phyloP scores from a whole-genome alignment of 768 basidiomycete genomes.

The Boletales sp. region DNA sequence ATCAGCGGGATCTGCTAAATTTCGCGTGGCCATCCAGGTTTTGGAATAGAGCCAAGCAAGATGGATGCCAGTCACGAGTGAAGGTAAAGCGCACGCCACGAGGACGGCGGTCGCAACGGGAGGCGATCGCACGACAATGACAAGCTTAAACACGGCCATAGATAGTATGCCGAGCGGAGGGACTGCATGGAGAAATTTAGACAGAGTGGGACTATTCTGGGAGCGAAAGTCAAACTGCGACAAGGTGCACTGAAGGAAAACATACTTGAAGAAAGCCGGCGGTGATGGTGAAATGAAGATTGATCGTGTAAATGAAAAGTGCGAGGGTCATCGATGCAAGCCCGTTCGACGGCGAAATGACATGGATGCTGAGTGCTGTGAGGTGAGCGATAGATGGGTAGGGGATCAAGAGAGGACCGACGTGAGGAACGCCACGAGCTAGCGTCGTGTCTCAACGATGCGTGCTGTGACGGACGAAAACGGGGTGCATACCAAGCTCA shows the following conservation, averaged over 20 bases:
- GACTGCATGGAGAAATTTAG: constrained; percentile 20
- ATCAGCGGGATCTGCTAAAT: neutral
- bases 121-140: constrained; percentile 20
- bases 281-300: constrained; percentile 20
- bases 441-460: constrained; percentile 1
- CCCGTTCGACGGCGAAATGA: constrained; percentile 14
- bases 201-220: constrained; percentile 14
- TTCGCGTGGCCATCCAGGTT: constrained; percentile 4
- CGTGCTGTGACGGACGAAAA: neutral
- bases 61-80: constrained; percentile 10
- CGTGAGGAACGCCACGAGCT: constrained; percentile 29
- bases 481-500: constrained; percentile 17
- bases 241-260: neutral
- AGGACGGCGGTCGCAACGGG: constrained; percentile 13
- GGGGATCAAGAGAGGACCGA: constrained; percentile 4
- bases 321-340: constrained; percentile 20
- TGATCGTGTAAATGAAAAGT: constrained; percentile 29
- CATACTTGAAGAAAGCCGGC: constrained; percentile 18
- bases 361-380: constrained; percentile 20
- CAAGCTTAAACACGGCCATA: constrained; percentile 17
- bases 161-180: constrained; percentile 25
- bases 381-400: too few relatives aligned
- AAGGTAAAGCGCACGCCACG: constrained; percentile 19
- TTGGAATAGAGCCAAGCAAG: constrained; percentile 4
- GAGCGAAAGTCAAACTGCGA: neutral